phyloP scores from a whole-genome alignment of 208 protist species.

The Trypanosoma vivax region DNA sequence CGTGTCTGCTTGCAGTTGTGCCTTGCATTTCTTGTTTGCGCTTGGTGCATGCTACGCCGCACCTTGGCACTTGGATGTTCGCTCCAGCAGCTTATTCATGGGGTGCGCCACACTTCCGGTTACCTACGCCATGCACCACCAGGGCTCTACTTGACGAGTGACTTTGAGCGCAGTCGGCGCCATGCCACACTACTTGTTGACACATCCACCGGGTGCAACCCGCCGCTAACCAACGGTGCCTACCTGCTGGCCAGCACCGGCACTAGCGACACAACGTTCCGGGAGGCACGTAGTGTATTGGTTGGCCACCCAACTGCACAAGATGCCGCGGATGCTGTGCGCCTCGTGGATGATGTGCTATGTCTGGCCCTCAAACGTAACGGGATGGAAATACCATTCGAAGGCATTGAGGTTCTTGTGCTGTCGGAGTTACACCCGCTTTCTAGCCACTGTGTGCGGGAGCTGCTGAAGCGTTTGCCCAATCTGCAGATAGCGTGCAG shows the following conservation, averaged over 20 bases:
- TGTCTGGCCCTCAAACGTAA: background rate
- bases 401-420: constrained; percentile 36
- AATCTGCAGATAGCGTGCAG: constrained; percentile 43
- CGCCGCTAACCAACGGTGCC: constrained; percentile 41
- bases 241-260: constrained; percentile 55
- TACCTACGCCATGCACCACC: constrained; percentile 71
- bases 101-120: constrained; percentile 15
- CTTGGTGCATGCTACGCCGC: constrained; percentile 9
- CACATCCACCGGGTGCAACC: constrained; percentile 7
- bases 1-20: too few relatives aligned
- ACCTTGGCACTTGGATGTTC: background rate
- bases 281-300: constrained; percentile 28
- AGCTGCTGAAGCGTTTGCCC: constrained; percentile 31
- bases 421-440: constrained; percentile 44
- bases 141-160: constrained; percentile 60
- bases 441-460: constrained; percentile 24
- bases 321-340: constrained; percentile 23
- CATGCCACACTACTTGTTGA: constrained; percentile 66
- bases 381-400: constrained; percentile 22
- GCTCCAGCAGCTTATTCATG: constrained; percentile 15
- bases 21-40: background rate
- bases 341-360: constrained; percentile 31
- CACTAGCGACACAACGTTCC: constrained; percentile 39
- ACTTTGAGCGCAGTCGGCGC: constrained; percentile 22
- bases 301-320: constrained; percentile 46